Percentiles rank a stretch among this genome's conserved stretches.
Evolutionary conservation across 75 land plant species (phyloP).

Genomic region (Cupressus sempervirens): DNA sequence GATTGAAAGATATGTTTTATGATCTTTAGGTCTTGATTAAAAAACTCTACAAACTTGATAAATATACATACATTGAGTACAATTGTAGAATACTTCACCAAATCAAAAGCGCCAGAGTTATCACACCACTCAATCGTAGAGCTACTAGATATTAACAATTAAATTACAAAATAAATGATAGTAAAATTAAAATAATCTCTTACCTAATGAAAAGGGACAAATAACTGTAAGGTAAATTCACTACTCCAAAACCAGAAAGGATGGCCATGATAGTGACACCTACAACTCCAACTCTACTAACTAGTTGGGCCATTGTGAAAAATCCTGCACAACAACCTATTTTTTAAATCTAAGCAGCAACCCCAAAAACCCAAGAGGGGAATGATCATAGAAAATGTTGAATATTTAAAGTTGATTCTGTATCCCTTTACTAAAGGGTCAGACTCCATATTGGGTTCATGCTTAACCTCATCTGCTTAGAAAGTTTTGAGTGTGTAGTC

Average conservation of each 20-base stretch:
- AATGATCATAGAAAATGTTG: too few species aligned
- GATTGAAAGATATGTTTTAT: background rate
- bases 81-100: too few species aligned
- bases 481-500: too few species aligned
- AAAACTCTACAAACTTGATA: background rate
- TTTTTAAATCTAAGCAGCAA: too few species aligned
- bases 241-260: slow-evolving; percentile 92
- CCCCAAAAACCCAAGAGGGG: too few species aligned
- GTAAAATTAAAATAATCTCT: background rate
- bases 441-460: too few species aligned
- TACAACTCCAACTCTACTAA: slow-evolving; percentile 95
- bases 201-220: slow-evolving; percentile 87
- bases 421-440: too few species aligned
- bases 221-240: slow-evolving; percentile 88
- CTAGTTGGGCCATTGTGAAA: slow-evolving; percentile 82
- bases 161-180: background rate
- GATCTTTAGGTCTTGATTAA: background rate
- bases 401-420: too few species aligned
- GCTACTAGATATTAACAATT: background rate
- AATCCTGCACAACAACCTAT: slow-evolving; percentile 50
- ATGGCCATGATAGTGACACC: slow-evolving; percentile 93
- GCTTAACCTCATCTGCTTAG: too few species aligned
- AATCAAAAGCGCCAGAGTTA: too few species aligned
- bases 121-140: background rate
- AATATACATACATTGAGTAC: too few species aligned